Evolutionary conservation across 352 stramenopile species (phyloP).

Genomic region (Phytophthora brassicae): DNA sequence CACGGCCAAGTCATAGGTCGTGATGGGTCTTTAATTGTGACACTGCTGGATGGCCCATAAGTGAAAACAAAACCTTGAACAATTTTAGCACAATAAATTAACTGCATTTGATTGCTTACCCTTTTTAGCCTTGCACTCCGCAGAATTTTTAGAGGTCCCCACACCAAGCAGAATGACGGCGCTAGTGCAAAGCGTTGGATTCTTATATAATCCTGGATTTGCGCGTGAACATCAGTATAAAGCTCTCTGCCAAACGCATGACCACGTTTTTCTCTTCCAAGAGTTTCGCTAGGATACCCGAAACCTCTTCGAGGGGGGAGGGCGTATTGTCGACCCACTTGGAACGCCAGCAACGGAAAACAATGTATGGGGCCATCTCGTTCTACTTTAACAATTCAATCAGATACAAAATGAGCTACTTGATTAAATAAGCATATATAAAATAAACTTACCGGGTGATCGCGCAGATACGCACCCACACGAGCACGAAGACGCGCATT

Average conservation of each 20-base stretch:
- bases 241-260: constrained; percentile 1
- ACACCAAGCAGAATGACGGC: not conserved
- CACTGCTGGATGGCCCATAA: constrained; percentile 21
- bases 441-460: constrained; percentile 4
- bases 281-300: constrained; percentile 1
- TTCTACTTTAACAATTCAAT: constrained; percentile 13
- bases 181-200: constrained; percentile 7
- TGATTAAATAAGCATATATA: not conserved
- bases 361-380: not conserved
- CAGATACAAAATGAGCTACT: constrained; percentile 5
- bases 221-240: constrained; percentile 5
- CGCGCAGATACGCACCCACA: constrained; percentile 2
- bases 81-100: too few relatives aligned
- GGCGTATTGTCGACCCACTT: constrained; percentile 7
- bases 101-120: not conserved
- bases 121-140: not conserved
- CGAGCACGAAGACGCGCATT: constrained; percentile 1
- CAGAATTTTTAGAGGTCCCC: not conserved
- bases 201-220: constrained; percentile 11
- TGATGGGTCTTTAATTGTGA: constrained; percentile 34
- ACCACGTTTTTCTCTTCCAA: not conserved
- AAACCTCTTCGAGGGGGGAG: constrained; percentile 14
- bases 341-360: constrained; percentile 13
- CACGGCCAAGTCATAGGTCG: constrained; percentile 22
- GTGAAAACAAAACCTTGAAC: too few relatives aligned